phyloP scores from a whole-genome alignment of 2,329 filamentous ascomycete species.

The Cladosporium oxysporum region DNA sequence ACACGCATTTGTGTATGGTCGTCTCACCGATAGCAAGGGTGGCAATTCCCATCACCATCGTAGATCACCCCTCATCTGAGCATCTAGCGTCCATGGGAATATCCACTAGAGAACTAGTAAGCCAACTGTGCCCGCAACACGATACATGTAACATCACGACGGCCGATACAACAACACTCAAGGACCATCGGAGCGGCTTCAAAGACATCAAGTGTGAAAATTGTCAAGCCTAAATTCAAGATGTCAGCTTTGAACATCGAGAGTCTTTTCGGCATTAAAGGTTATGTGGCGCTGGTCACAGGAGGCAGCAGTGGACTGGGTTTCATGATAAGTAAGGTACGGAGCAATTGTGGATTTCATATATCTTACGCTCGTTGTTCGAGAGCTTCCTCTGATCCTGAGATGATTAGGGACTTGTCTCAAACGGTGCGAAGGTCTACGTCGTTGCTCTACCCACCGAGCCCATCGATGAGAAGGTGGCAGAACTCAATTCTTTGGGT shows the following conservation, averaged over 20 bases:
- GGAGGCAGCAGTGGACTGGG: constrained; percentile 15
- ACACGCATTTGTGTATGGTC: not conserved
- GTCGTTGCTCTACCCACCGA: constrained; percentile 42
- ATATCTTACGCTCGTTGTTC: not conserved
- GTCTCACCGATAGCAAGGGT: not conserved
- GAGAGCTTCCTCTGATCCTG: not conserved
- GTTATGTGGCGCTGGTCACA: constrained; percentile 9
- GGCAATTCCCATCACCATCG: not conserved
- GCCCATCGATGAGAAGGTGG: constrained; percentile 42
- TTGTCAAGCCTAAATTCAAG: not conserved
- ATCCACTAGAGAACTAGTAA: not conserved
- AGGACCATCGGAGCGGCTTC: not conserved
- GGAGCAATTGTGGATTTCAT: not conserved
- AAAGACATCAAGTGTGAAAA: not conserved
- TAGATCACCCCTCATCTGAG: not conserved
- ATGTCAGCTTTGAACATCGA: constrained; percentile 1
- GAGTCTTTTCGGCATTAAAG: constrained; percentile 1
- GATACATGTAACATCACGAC: not conserved
- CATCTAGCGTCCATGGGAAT: not conserved
- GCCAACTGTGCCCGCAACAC: not conserved
- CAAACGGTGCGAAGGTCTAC: constrained; percentile 12
- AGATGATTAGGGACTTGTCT: constrained; percentile 5
- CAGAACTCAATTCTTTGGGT: constrained; percentile 45
- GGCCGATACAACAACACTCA: not conserved
- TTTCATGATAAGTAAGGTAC: constrained; percentile 13